Evolutionary conservation across 1,139 yeast species (phyloP).

Genomic region (Scheffersomyces stambukii): DNA sequence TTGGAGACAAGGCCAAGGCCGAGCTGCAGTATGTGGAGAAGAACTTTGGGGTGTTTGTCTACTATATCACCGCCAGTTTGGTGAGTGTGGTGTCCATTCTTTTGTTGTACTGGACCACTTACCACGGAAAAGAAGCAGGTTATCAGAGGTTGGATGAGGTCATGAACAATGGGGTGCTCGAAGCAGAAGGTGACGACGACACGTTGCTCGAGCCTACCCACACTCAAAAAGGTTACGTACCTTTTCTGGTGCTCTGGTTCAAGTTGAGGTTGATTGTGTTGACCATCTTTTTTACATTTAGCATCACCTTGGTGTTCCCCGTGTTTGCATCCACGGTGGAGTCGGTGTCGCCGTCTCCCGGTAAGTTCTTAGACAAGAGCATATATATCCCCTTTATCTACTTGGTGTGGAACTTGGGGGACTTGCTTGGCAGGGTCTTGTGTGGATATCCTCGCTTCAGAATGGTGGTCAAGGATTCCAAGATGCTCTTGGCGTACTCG

Average conservation of each 20-base stretch:
- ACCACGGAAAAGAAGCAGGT: conserved; percentile 18
- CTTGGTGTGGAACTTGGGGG: conserved; percentile 85
- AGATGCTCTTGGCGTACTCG: conserved; percentile 46
- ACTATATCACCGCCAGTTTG: conserved; percentile 67
- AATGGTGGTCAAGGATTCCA: conserved; percentile 36
- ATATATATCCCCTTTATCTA: conserved; percentile 75
- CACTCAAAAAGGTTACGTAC: conserved; percentile 29
- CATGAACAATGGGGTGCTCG: conserved; percentile 10
- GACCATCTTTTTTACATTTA: conserved; percentile 71
- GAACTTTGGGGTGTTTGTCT: conserved; percentile 52
- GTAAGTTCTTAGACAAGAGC: conserved; percentile 37
- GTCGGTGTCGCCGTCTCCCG: conserved; percentile 39
- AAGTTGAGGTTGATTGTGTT: conserved; percentile 61
- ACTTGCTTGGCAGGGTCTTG: conserved; percentile 67
- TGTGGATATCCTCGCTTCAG: conserved; percentile 51
- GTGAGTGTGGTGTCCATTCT: conserved; percentile 50
- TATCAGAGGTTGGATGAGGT: conserved; percentile 17
- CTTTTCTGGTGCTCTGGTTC: conserved; percentile 48
- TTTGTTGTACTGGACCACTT: conserved; percentile 30
- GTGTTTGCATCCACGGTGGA: conserved; percentile 78
- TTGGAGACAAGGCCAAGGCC: conserved; percentile 25
- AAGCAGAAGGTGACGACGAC: conserved; percentile 5
- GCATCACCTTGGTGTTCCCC: conserved; percentile 79
- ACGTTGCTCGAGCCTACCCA: conserved; percentile 11
- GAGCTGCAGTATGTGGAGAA: conserved; percentile 27